Base-by-base conservation (phyloP, 768 basidiomycete genomes). In the Phanerochaete sordida region DNA sequence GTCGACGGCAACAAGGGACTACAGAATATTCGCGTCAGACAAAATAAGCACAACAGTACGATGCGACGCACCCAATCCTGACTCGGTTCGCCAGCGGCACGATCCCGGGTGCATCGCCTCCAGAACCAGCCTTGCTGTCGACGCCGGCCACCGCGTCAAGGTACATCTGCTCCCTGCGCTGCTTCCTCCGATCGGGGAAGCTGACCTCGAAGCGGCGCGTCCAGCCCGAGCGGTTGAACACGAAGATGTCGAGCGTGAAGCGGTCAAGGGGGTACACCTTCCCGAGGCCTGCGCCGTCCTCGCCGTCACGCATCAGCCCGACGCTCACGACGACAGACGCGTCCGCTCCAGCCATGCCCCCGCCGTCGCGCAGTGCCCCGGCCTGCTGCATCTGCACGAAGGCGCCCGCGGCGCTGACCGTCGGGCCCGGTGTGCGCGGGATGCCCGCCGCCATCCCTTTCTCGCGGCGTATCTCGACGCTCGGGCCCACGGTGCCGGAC, bases 171-270 rank as follows among this genome's bases (percentile, higher is more conserved):
- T 79, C 70, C 52, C 73, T 68, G 52, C 68, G 69, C 56, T 82
- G 73, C 66, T 79, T 75, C 58, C 81, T 71, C 31, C 76, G 75
- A 65, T 85, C 81, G 1, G 87, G 86, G 70, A 82, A 87, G 30
- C 81, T 86, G 37, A 93, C 79, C 72, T 92, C 91, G 64, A 93
- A 90, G 64, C 90, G 71, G 60, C 91, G 79, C 53, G 85, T 86
- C 85, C 88, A 86, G 46, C 82, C 76, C 47, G 84, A 86, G 73
- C 87, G 87, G 66, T 94, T 95, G 66, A 88, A 93, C 57, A 94
- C 90, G 66, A 95, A 94, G 2, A 94, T 87, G 62, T 95, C 92
- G 66, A 95, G 72, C 53, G 85, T 87, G 69, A 95, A 95, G 52
- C 81, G 76, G 65, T 91, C 85, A 27, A 88, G 75, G 19, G 90